These are phyloP conservation scores for Carex arenaria DNA, from an alignment of 202 grass and related monocot genomes.

Conservation along the genomic window DNA sequence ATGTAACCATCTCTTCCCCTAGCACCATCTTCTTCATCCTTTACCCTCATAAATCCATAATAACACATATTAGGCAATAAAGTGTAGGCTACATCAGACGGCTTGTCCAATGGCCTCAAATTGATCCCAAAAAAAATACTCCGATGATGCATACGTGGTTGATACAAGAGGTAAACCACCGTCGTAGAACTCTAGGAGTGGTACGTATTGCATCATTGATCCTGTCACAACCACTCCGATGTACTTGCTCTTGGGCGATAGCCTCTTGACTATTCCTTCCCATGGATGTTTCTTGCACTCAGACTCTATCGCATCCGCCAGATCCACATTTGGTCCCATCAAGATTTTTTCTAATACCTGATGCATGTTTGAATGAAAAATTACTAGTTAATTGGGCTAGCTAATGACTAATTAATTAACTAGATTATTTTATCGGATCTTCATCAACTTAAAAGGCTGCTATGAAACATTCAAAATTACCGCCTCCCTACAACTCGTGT, in stretches of 20 bases:
- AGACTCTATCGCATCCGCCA: conserved; percentile 35
- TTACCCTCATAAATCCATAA: conserved; percentile 70
- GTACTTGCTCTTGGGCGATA: conserved; percentile 72
- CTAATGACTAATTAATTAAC: neutral
- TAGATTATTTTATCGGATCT: neutral
- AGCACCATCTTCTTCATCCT: conserved; percentile 33
- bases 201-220: conserved; percentile 73
- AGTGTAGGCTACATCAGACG: conserved; percentile 53
- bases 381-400: neutral
- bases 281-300: conserved; percentile 40
- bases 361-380: neutral
- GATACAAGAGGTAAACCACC: conserved; percentile 55
- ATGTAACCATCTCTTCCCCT: neutral
- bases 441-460: neutral
- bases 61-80: conserved; percentile 77
- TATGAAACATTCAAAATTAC: conserved; percentile 5
- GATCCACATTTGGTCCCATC: conserved; percentile 9
- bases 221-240: conserved; percentile 82
- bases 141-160: conserved; percentile 73
- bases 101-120: conserved; percentile 46
- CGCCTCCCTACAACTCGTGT: too few relatives aligned
- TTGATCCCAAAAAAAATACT: conserved; percentile 77
- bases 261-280: conserved; percentile 45
- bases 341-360: neutral
- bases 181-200: conserved; percentile 61